phyloP scores from a whole-genome alignment of 2,329 filamentous ascomycete species.

The Fusarium temperatum region DNA sequence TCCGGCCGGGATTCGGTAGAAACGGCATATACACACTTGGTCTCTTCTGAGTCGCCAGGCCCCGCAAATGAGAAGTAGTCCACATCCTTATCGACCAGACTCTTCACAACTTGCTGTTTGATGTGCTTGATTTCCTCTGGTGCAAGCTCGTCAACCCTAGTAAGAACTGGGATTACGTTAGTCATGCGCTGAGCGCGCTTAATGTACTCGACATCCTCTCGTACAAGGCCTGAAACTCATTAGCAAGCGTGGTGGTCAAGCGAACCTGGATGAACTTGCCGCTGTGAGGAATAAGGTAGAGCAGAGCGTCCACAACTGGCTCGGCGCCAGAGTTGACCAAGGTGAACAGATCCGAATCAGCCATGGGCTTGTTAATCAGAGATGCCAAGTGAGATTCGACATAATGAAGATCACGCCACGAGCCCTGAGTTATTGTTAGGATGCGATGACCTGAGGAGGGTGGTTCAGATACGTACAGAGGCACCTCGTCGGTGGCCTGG shows the following conservation, averaged over 20 bases:
- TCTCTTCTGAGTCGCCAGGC: constrained; percentile 39
- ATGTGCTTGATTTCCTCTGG: constrained; percentile 63
- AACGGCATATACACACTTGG: constrained; percentile 72
- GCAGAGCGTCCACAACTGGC: constrained; percentile 81
- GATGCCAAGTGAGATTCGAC: constrained; percentile 63
- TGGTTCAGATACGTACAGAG: constrained; percentile 54
- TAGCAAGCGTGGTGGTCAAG: not conserved
- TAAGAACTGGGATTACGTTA: constrained; percentile 85
- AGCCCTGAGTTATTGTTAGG: constrained; percentile 60
- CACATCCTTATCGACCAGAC: constrained; percentile 66
- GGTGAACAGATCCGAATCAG: constrained; percentile 77
- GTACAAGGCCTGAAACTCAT: constrained; percentile 43
- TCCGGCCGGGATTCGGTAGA: constrained; percentile 79
- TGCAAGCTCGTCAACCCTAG: constrained; percentile 76
- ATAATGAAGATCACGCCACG: constrained; percentile 74
- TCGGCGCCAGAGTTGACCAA: constrained; percentile 85
- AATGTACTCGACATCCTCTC: constrained; percentile 74
- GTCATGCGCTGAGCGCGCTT: constrained; percentile 75
- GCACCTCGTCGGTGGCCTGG: constrained; percentile 67
- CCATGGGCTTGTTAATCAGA: constrained; percentile 61
- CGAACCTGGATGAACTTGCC: constrained; percentile 55
- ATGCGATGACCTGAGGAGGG: constrained; percentile 3
- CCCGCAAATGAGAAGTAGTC: constrained; percentile 72
- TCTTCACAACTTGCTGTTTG: constrained; percentile 67
- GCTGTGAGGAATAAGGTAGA: constrained; percentile 79